phyloP scores from a whole-genome alignment of 805 yeast genomes.

The Myxozyma udenii region DNA sequence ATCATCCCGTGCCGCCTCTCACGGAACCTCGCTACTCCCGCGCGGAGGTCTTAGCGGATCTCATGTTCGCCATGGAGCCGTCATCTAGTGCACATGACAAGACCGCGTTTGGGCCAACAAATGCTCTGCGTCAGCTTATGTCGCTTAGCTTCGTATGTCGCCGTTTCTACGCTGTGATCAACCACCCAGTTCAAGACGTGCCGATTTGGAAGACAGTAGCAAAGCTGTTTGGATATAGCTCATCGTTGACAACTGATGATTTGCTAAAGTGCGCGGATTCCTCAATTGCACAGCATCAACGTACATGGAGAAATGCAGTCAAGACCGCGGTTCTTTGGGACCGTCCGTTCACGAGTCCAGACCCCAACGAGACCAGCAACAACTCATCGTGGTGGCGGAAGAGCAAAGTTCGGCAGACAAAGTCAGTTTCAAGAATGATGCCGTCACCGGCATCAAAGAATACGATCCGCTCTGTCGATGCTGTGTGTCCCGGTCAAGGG shows the following conservation, averaged over 20 bases:
- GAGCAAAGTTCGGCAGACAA: neutral
- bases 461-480: conserved; percentile 7
- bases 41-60: too few species aligned
- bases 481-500: conserved; percentile 12
- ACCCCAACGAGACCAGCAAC: neutral
- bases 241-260: neutral
- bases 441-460: neutral
- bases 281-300: neutral
- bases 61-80: too few species aligned
- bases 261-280: conserved; percentile 10
- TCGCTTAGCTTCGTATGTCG: conserved; percentile 6
- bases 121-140: too few species aligned
- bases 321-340: conserved; percentile 11
- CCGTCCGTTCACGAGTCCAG: neutral
- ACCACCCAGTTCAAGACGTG: conserved; percentile 11
- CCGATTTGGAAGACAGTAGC: conserved; percentile 11
- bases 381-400: neutral
- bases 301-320: conserved; percentile 7
- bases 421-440: neutral
- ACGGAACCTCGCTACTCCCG: too few species aligned
- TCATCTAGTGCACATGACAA: too few species aligned
- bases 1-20: too few species aligned
- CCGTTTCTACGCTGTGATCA: conserved; percentile 13
- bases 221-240: neutral
- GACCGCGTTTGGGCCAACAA: too few species aligned